Percentiles rank a stretch among this genome's conserved stretches.
Evolutionary conservation across 148 eudicot genomes (phyloP).

Genomic region (Chenopodium album): DNA sequence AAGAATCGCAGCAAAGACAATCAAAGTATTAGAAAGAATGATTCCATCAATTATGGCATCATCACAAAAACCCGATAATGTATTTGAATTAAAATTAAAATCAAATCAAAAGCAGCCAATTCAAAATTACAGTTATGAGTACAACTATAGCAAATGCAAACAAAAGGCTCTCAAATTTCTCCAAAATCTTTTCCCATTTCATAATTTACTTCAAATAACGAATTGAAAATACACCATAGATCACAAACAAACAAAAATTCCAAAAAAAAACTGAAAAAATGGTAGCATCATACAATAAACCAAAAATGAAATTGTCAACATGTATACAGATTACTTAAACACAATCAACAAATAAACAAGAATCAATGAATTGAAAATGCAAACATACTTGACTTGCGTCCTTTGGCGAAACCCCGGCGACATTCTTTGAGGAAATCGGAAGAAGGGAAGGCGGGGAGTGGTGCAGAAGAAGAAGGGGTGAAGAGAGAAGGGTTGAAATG

Average conservation of each 20-base stretch:
- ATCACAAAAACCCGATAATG: too few relatives aligned
- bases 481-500: slow-evolving; percentile 19
- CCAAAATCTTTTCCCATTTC: not conserved
- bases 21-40: too few relatives aligned
- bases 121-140: too few relatives aligned
- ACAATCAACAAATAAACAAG: not conserved
- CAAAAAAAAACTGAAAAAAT: too few relatives aligned
- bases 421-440: slow-evolving; percentile 30
- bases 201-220: not conserved
- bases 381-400: slow-evolving; percentile 55
- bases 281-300: not conserved
- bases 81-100: too few relatives aligned
- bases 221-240: too few relatives aligned
- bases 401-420: slow-evolving; percentile 69
- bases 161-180: not conserved
- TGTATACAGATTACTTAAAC: too few relatives aligned
- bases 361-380: not conserved
- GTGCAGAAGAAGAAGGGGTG: slow-evolving; percentile 19
- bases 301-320: not conserved
- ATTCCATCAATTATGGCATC: too few relatives aligned
- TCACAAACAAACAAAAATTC: too few relatives aligned
- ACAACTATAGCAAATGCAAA: too few relatives aligned
- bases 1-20: too few relatives aligned
- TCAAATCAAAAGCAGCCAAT: not conserved
- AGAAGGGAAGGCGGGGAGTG: slow-evolving; percentile 27